Evolutionary conservation across 176 grass and related monocot species (phyloP).

Genomic region (Oropetium thomaeum): DNA sequence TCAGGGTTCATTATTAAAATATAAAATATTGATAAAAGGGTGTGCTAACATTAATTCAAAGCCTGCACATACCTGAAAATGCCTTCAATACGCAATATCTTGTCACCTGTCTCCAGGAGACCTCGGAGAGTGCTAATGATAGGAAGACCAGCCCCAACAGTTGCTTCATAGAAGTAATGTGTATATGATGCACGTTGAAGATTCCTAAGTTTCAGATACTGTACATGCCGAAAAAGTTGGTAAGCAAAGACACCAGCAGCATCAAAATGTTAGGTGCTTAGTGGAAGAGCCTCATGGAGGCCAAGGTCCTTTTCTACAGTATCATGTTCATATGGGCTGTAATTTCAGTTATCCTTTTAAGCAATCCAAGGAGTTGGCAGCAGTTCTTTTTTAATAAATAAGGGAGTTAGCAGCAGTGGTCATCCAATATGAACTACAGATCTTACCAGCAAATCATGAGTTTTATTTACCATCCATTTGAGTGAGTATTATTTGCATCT

Average conservation of each 20-base stretch:
- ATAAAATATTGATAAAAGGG: neutral
- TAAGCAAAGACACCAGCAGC: neutral
- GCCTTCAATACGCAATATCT: slow-evolving; percentile 88
- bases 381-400: too few relatives aligned
- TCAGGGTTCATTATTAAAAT: neutral
- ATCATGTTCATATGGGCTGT: neutral
- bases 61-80: slow-evolving; percentile 65
- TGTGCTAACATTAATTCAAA: neutral
- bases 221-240: slow-evolving; percentile 58
- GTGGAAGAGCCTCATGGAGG: neutral
- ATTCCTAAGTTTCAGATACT: slow-evolving; percentile 86
- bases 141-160: slow-evolving; percentile 94
- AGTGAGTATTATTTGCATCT: too few relatives aligned
- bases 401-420: neutral
- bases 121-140: slow-evolving; percentile 93
- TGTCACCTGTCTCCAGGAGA: slow-evolving; percentile 90
- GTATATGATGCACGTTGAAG: slow-evolving; percentile 87
- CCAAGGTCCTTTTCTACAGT: neutral
- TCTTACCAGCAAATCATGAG: neutral
- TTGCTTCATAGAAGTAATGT: slow-evolving; percentile 99
- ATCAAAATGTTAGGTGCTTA: neutral
- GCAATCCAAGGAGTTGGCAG: neutral
- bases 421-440: neutral
- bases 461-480: neutral
- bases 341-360: neutral